Evolutionary conservation across 2,329 filamentous ascomycete species (phyloP).

Genomic region (Mycosphaerella arachidis): DNA sequence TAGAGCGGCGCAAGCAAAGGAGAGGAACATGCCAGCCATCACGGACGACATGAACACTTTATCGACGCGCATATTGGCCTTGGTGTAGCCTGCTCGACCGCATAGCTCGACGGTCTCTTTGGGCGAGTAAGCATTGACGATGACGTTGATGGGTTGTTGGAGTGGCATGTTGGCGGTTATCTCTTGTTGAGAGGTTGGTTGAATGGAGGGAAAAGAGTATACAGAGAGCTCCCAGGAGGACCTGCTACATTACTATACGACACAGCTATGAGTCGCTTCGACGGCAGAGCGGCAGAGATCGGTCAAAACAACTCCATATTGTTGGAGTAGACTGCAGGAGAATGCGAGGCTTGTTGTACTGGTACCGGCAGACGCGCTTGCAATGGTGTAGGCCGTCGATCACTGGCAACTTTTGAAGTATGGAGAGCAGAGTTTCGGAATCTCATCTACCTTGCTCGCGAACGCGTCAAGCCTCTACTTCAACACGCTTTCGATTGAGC

Average conservation of each 20-base stretch:
- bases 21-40: conserved; percentile 49
- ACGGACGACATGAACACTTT: conserved; percentile 52
- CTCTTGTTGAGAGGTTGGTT: not conserved
- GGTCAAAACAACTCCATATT: not conserved
- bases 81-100: conserved; percentile 47
- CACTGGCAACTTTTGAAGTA: not conserved
- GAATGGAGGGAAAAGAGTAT: not conserved
- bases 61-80: conserved; percentile 51
- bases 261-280: not conserved
- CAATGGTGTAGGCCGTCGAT: not conserved
- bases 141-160: conserved; percentile 10
- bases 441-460: too few species aligned
- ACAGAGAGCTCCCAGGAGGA: not conserved
- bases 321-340: not conserved
- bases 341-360: not conserved
- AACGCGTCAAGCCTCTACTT: too few species aligned
- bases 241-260: not conserved
- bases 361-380: not conserved
- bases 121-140: conserved; percentile 21
- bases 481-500: not conserved
- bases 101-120: conserved; percentile 49
- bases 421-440: too few species aligned
- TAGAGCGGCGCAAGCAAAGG: conserved; percentile 46
- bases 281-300: not conserved
- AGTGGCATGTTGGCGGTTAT: not conserved